phyloP scores from a whole-genome alignment of 148 eudicot species.

The Fagopyrum homotropicum region DNA sequence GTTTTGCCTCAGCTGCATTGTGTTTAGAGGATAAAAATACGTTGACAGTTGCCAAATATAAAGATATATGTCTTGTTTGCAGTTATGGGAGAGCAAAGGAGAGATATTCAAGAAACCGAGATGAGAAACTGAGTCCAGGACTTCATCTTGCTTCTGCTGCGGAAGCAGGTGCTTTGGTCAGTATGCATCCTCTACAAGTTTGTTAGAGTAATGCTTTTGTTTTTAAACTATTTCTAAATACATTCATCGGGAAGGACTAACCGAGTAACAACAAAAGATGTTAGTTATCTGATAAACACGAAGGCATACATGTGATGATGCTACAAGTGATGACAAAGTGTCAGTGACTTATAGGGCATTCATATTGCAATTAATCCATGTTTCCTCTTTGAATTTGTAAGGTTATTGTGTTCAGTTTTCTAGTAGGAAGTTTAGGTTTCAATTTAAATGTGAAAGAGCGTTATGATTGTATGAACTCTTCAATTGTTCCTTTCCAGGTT shows the following conservation, averaged over 20 bases:
- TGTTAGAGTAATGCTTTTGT: not conserved
- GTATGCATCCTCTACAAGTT: conserved; percentile 21
- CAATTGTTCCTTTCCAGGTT: conserved; percentile 44
- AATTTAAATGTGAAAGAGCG: not conserved
- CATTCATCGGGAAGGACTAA: not conserved
- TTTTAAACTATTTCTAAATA: not conserved
- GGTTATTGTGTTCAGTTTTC: conserved; percentile 2
- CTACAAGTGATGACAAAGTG: not conserved
- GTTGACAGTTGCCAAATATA: not conserved
- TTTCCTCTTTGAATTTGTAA: not conserved
- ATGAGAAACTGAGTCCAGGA: conserved; percentile 60
- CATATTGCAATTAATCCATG: not conserved
- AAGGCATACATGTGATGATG: not conserved
- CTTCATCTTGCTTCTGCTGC: conserved; percentile 96
- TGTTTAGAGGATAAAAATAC: not conserved
- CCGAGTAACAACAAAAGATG: not conserved
- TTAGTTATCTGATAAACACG: not conserved
- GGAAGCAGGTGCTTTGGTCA: conserved; percentile 93
- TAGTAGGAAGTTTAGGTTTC: not conserved
- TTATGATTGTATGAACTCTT: not conserved
- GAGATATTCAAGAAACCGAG: conserved; percentile 47
- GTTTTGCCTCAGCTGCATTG: not conserved
- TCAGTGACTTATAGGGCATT: not conserved
- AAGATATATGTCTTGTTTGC: conserved; percentile 5
- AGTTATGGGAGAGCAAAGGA: conserved; percentile 94